A percentile compares a stretch with the other conserved stretches of the same genome.
These are phyloP conservation scores for Agroathelia rolfsii DNA, from an alignment of 1,284 basidiomycete genomes.

Conservation along the genomic window DNA sequence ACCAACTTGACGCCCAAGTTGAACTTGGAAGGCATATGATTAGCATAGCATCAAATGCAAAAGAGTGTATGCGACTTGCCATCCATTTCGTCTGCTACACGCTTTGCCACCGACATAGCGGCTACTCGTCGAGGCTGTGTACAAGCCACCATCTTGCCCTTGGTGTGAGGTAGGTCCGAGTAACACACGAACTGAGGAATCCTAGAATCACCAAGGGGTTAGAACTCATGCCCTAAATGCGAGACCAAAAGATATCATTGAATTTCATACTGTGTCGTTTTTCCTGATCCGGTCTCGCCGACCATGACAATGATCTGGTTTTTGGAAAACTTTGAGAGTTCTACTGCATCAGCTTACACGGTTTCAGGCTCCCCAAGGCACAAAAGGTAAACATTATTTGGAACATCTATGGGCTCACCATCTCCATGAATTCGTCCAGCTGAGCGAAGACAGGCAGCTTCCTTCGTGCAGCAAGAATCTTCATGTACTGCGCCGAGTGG, in stretches of 20 bases:
- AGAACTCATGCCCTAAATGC: constrained; percentile 15
- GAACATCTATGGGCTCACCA: too few relatives aligned
- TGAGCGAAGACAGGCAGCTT: constrained; percentile 88
- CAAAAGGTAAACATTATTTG: background rate
- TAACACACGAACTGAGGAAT: constrained; percentile 96
- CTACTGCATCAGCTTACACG: too few relatives aligned
- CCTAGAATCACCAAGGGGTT: constrained; percentile 28
- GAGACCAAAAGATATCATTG: constrained; percentile 10
- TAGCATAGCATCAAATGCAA: background rate
- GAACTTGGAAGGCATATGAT: constrained; percentile 38
- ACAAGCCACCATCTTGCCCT: constrained; percentile 88
- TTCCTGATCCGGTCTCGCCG: constrained; percentile 96
- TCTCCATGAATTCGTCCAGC: constrained; percentile 86
- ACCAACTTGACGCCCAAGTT: constrained; percentile 89
- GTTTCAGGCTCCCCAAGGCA: too few relatives aligned
- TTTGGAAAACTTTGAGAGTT: constrained; percentile 67
- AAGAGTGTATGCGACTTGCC: too few relatives aligned
- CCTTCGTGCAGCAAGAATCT: constrained; percentile 78
- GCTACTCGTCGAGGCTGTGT: constrained; percentile 97
- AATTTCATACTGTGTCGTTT: constrained; percentile 87
- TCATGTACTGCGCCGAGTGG: constrained; percentile 75
- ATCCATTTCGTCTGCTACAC: constrained; percentile 98
- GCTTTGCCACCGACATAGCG: constrained; percentile 96
- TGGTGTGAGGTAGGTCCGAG: constrained; percentile 84
- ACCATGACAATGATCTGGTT: constrained; percentile 95